Percentiles rank a stretch among this genome's conserved stretches.
These are phyloP conservation scores for Tillandsia fasciculata DNA, from an alignment of 176 grass and related monocot species.

Conservation along the genomic window DNA sequence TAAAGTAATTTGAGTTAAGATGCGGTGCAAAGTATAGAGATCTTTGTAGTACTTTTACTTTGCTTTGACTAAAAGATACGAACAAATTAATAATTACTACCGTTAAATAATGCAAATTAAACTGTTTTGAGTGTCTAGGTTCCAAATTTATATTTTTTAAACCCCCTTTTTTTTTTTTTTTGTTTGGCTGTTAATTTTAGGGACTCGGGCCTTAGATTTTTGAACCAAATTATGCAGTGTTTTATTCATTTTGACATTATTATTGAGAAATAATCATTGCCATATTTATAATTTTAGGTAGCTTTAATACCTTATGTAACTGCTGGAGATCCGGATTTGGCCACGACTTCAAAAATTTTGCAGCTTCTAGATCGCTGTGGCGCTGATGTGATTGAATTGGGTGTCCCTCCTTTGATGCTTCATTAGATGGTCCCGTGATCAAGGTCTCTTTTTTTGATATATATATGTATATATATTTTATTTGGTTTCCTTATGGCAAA, in stretches of 20 bases:
- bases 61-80: no score
- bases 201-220: background rate
- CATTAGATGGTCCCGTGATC: conserved; percentile 15
- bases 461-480: no score
- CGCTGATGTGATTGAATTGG: conserved; percentile 18
- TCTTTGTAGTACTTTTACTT: no score
- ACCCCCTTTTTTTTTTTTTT: no score
- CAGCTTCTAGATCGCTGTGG: conserved; percentile 2
- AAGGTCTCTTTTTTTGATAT: conserved; percentile 2
- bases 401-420: conserved; percentile 3
- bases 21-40: no score
- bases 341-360: conserved; percentile 6
- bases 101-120: no score
- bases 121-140: no score
- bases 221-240: background rate
- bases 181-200: no score
- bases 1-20: no score
- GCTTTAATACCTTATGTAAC: conserved; percentile 22
- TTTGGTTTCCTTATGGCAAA: background rate
- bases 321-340: conserved; percentile 23
- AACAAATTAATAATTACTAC: no score
- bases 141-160: no score
- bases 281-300: background rate
- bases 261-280: background rate
- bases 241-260: background rate